phyloP scores from a whole-genome alignment of 2,329 filamentous ascomycete genomes.

The Ceratocystis papillata region DNA sequence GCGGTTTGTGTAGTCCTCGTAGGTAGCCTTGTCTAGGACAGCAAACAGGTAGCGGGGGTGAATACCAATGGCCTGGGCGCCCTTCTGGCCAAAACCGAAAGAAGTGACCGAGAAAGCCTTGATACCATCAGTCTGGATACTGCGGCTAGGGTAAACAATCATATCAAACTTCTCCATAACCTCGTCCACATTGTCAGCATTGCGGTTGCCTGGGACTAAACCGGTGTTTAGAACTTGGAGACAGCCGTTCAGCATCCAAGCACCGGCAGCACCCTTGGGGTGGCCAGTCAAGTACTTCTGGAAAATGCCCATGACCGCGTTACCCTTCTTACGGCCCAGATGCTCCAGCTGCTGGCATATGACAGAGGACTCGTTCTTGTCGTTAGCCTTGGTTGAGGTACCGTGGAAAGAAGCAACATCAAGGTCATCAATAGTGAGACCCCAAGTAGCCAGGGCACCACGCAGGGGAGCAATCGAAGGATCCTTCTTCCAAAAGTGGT shows the following conservation, averaged over 20 bases:
- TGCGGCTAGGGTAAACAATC: constrained; percentile 91
- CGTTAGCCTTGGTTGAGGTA: constrained; percentile 95
- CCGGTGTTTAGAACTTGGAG: constrained; percentile 90
- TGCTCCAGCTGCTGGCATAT: constrained; percentile 94
- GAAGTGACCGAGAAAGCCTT: constrained; percentile 99
- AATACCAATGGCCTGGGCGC: constrained; percentile 90
- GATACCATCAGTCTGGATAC: constrained; percentile 93
- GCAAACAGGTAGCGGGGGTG: constrained; percentile 95
- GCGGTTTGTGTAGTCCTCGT: constrained; percentile 72
- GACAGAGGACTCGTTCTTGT: constrained; percentile 98
- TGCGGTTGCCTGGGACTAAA: constrained; percentile 91
- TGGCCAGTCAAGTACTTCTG: constrained; percentile 99
- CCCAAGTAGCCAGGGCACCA: constrained; percentile 94
- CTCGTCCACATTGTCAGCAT: constrained; percentile 93
- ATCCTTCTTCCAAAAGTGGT: constrained; percentile 98
- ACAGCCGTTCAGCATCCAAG: constrained; percentile 99
- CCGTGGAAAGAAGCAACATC: constrained; percentile 96
- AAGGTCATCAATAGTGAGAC: constrained; percentile 91
- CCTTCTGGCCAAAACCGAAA: constrained; percentile 98
- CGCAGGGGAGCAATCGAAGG: constrained; percentile 86
- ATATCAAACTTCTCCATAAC: constrained; percentile 97
- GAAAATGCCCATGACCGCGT: constrained; percentile 92
- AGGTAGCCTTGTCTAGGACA: constrained; percentile 78
- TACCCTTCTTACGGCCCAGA: constrained; percentile 90
- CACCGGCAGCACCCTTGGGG: constrained; percentile 96